phyloP scores from a whole-genome alignment of 164 flowering plant species.

The Brasenia schreberi region DNA sequence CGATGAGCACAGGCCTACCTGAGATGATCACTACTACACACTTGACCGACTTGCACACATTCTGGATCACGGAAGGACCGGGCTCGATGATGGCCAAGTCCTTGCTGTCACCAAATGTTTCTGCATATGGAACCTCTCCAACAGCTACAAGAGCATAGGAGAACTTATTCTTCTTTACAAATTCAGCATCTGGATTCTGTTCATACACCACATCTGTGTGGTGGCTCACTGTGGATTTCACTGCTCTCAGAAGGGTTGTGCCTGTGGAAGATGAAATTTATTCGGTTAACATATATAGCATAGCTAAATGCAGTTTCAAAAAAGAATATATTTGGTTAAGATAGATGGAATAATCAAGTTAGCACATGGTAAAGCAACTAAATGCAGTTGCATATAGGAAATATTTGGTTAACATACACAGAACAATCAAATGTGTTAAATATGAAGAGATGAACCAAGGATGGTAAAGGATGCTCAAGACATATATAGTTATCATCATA shows the following conservation, averaged over 20 bases:
- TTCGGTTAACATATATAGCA: too few species aligned
- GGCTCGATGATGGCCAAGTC: conserved; percentile 45
- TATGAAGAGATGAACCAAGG: too few species aligned
- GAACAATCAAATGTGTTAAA: background rate
- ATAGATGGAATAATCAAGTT: too few species aligned
- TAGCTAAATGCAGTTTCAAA: too few species aligned
- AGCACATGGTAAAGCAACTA: too few species aligned
- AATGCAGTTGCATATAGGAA: too few species aligned
- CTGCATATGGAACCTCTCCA: conserved; percentile 24
- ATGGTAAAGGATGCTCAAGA: background rate
- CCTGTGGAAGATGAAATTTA: conserved; percentile 7
- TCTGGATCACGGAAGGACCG: conserved; percentile 33
- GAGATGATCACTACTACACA: conserved; percentile 58
- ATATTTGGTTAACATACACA: background rate
- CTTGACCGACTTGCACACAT: conserved; percentile 44
- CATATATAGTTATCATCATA: background rate
- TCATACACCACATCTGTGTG: conserved; percentile 14
- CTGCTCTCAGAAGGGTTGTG: conserved; percentile 18
- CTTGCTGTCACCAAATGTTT: conserved; percentile 17
- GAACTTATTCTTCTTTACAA: conserved; percentile 10
- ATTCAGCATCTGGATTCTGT: conserved; percentile 12
- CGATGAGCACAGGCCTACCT: conserved; percentile 63
- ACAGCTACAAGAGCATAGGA: conserved; percentile 21
- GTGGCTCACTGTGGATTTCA: conserved; percentile 9
- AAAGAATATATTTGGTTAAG: too few species aligned